Conservation (phyloP, 1,284 basidiomycete genomes). For the Baeospora myosura region DNA sequence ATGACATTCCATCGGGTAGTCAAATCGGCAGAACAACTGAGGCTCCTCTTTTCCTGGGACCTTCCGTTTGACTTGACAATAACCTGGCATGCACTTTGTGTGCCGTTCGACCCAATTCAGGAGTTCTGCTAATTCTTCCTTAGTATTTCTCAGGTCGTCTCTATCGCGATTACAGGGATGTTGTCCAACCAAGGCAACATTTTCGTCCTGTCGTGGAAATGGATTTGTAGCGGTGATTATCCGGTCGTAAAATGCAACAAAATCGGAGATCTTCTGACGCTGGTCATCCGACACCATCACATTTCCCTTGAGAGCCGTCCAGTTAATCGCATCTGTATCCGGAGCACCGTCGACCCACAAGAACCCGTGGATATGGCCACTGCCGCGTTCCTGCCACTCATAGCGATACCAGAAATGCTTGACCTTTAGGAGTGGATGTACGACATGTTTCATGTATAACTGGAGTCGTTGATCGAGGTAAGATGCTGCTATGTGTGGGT, state of each 20-base stretch:
- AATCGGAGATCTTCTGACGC: constrained; percentile 10
- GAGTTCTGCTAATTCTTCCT: constrained; percentile 17
- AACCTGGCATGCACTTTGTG: constrained; percentile 14
- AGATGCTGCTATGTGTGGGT: constrained; percentile 18
- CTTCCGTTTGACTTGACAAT: constrained; percentile 15
- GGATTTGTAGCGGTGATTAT: constrained; percentile 14
- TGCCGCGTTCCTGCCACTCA: constrained; percentile 21
- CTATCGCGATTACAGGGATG: constrained; percentile 13
- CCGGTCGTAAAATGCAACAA: constrained; percentile 13
- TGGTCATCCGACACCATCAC: constrained; percentile 8
- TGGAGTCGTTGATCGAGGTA: constrained; percentile 18
- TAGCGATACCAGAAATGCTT: constrained; percentile 19
- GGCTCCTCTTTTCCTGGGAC: constrained; percentile 7
- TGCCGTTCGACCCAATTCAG: constrained; percentile 18
- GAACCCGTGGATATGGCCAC: constrained; percentile 21
- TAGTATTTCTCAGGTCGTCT: constrained; percentile 14
- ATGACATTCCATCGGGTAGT: constrained; percentile 11
- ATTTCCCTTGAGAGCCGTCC: constrained; percentile 1
- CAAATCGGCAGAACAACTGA: constrained; percentile 13
- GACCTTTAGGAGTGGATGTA: constrained; percentile 9
- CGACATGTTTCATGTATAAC: constrained; percentile 13
- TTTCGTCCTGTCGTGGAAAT: constrained; percentile 7
- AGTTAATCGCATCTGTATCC: constrained; percentile 10
- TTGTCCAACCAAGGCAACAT: constrained; percentile 8
- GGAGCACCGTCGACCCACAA: constrained; percentile 18